Conservation (phyloP, 768 basidiomycete species). For the Pholiota microspora region DNA sequence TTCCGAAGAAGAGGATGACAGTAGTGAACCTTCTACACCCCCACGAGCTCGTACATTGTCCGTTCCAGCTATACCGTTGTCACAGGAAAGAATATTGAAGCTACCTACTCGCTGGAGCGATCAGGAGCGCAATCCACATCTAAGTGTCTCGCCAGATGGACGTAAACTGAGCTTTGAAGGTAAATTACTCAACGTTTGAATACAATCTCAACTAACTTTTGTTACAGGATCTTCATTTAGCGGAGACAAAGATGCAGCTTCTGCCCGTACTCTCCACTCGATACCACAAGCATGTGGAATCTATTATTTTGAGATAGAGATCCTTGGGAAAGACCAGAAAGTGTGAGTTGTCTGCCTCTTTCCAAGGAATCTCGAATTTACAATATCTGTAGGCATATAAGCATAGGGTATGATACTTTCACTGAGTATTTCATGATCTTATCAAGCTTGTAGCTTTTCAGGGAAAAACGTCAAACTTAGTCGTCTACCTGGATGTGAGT, state of each 20-base stretch:
- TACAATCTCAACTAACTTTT: conserved; percentile 9
- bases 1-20: conserved; percentile 72
- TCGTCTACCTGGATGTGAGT: conserved; percentile 85
- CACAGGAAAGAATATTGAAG: conserved; percentile 43
- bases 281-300: conserved; percentile 88
- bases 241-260: conserved; percentile 80
- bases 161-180: conserved; percentile 73
- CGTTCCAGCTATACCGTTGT: conserved; percentile 12
- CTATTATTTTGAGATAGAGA: conserved; percentile 92
- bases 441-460: conserved; percentile 51
- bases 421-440: not conserved
- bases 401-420: conserved; percentile 59
- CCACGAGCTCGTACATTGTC: conserved; percentile 24
- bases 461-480: conserved; percentile 61
- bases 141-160: conserved; percentile 69
- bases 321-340: conserved; percentile 76
- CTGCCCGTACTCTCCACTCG: conserved; percentile 72
- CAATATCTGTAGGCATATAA: conserved; percentile 59
- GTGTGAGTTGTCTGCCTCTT: conserved; percentile 50
- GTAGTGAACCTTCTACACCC: conserved; percentile 43
- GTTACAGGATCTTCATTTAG: conserved; percentile 43
- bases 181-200: conserved; percentile 24
- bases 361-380: conserved; percentile 1
- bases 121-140: conserved; percentile 52
- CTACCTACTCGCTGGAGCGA: conserved; percentile 83